Evolutionary conservation across 2,329 filamentous ascomycete species (phyloP), one percentile per base, ranked within the genome.

Genomic region (Colletotrichum karsti): DNA sequence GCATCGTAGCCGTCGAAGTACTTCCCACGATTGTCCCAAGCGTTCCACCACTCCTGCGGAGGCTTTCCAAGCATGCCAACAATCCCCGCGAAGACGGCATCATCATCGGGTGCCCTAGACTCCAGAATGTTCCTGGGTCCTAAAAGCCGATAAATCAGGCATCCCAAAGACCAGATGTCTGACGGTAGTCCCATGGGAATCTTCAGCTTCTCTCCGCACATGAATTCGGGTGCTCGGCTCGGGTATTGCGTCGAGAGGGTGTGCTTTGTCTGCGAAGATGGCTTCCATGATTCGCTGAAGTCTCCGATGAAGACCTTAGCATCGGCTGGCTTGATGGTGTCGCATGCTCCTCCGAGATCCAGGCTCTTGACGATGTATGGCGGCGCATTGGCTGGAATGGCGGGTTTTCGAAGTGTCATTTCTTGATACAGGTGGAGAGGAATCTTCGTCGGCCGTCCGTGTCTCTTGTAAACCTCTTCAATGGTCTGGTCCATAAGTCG

Each of bases 321-420:
- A 2, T 24, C 41, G 0, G 41, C 0, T 20, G 24, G 10, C 6
- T 44, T 13, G 15, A 44, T 1, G 0, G 9, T 2, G 15, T 44
- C 41, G 41, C 20, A 44, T 1, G 18, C 41, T 0, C 20, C 10
- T 15, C 0, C 0, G 20, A 0, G 3, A 13, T 44, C 20, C 20
- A 44, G 15, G 3, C 41, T 13, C 20, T 18, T 0, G 5, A 44
- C 41, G 10, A 44, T 44, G 41, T 44, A 24, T 44, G 20, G 41
- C 10, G 41, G 41, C 20, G 41, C 41, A 3, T 44, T 44, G n/a
- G 20, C 20, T 10, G 41, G 41, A 4, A 44, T 24, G 10, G 41
- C 3, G 6, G 41, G 41, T 22, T 24, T 44, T 2, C 0, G 1
- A 22, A 44, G 10, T 20, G 41, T 44, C 0, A 22, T 13, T 5